Conservation (phyloP, 495 filamentous ascomycete genomes). For the Penicillium subrubescens region DNA sequence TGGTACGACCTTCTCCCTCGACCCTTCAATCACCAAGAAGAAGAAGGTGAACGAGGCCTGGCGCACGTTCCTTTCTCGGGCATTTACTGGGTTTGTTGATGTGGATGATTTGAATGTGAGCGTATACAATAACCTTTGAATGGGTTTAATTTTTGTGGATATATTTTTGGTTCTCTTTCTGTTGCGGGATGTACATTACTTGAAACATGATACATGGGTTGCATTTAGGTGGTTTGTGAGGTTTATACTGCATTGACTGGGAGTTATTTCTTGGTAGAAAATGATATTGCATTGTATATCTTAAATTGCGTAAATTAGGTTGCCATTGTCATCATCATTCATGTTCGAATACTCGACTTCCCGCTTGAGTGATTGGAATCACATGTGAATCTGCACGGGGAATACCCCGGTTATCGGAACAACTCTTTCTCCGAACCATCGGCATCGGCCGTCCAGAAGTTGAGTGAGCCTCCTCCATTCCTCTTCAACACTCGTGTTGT, state of each 20-base stretch:
- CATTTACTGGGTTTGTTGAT: slow-evolving; percentile 74
- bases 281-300: neutral
- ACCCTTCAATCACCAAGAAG: slow-evolving; percentile 36
- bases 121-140: neutral
- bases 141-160: neutral
- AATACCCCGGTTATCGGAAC: slow-evolving; percentile 15
- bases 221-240: slow-evolving; percentile 7
- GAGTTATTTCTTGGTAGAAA: neutral
- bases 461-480: slow-evolving; percentile 1
- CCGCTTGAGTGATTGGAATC: neutral
- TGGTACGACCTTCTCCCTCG: slow-evolving; percentile 20
- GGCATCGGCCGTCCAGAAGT: slow-evolving; percentile 8
- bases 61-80: slow-evolving; percentile 74
- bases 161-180: neutral
- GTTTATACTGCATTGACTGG: slow-evolving; percentile 5
- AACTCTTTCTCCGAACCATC: slow-evolving; percentile 17
- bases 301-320: neutral
- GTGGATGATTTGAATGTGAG: slow-evolving; percentile 55
- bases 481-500: slow-evolving; percentile 1
- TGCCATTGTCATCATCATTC: no score
- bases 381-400: neutral
- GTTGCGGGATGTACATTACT: slow-evolving; percentile 8
- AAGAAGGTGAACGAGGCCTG: slow-evolving; percentile 59
- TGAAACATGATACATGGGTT: slow-evolving; percentile 8
- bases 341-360: no score